Base-by-base conservation (phyloP, 306 rosid species). In the Castanospermum australe region DNA sequence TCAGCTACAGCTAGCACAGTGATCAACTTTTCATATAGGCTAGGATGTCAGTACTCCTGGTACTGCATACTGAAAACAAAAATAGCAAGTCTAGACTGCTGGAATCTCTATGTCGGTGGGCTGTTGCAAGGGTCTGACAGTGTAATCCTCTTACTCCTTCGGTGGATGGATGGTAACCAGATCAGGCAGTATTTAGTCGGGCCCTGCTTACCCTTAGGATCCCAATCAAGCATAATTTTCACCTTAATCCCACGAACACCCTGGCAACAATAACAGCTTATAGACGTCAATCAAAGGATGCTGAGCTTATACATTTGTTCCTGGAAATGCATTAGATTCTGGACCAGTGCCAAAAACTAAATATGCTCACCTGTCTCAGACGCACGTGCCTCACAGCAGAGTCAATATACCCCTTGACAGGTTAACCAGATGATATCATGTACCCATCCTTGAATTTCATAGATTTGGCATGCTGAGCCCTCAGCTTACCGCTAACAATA, bases 391-490 rank as follows among this genome's bases (percentile, higher is more conserved):
- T 78, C 76, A 86, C 87, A 47, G 86, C 92, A 35, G 87, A 69
- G 66, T 86, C 86, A 0, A 89, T 84, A 28, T 82, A 86, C 47
- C 79, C 90, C 6, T 86, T 89, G 50, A 84, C 88, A 2, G 87
- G 90, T 79, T 84, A 90, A 33, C 90, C 88, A 0, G 89, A 84
- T 15, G 90, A 86, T 12, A 84, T 84, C 92, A 86, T 89, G 80
- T 87, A 87, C 4, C 86, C 85, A 33, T 88, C 89, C 87, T 85
- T 88, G 80, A 87, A 85, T 73, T 87, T 82, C 91, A 85, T 88
- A 41, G 86, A 86, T 68, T 83, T 87, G 36, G 85, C 85, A 73
- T 81, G 84, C 80, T 84, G 92, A 17, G 89, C 92, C 81, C 86
- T 83, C 81, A 84, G 87, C 85, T 89, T 85, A 42, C 88, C 84